Conservation (phyloP, 192 early-diverging fungal genomes). For the Coemansia sp. region DNA sequence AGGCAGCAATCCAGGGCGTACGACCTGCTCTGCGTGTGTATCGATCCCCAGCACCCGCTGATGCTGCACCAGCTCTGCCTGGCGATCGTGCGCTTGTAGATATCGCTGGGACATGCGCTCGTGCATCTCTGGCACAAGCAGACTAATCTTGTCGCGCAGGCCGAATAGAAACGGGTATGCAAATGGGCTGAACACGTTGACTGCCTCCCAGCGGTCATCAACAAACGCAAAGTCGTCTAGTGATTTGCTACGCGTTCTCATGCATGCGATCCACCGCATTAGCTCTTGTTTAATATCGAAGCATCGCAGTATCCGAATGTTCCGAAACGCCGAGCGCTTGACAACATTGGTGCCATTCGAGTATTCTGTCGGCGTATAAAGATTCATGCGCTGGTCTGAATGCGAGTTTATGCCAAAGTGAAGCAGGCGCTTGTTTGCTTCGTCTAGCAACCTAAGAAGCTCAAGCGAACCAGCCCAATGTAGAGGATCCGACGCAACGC, state of each 20-base stretch:
- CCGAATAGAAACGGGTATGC: slow-evolving; percentile 40
- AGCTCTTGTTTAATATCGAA: slow-evolving; percentile 30
- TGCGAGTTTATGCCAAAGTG: background rate
- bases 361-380: background rate
- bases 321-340: slow-evolving; percentile 6
- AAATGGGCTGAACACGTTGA: slow-evolving; percentile 26
- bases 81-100: slow-evolving; percentile 31
- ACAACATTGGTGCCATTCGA: background rate
- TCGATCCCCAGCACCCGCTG: slow-evolving; percentile 42
- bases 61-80: slow-evolving; percentile 30
- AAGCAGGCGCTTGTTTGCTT: slow-evolving; percentile 12
- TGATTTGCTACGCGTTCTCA: slow-evolving; percentile 5
- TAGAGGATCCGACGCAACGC: slow-evolving; percentile 17
- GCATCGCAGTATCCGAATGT: slow-evolving; percentile 7
- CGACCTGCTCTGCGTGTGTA: slow-evolving; percentile 29
- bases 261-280: slow-evolving; percentile 26
- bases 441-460: slow-evolving; percentile 32
- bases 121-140: slow-evolving; percentile 26
- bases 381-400: background rate
- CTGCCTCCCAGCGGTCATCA: slow-evolving; percentile 10
- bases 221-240: background rate
- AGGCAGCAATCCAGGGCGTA: slow-evolving; percentile 14
- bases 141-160: slow-evolving; percentile 12
- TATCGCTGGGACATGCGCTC: slow-evolving; percentile 34
- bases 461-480: slow-evolving; percentile 34